Percentiles rank a stretch among this genome's conserved stretches.
Evolutionary conservation across 2,329 filamentous ascomycete genomes (phyloP).

Genomic region (Aureobasidium mangrovei): DNA sequence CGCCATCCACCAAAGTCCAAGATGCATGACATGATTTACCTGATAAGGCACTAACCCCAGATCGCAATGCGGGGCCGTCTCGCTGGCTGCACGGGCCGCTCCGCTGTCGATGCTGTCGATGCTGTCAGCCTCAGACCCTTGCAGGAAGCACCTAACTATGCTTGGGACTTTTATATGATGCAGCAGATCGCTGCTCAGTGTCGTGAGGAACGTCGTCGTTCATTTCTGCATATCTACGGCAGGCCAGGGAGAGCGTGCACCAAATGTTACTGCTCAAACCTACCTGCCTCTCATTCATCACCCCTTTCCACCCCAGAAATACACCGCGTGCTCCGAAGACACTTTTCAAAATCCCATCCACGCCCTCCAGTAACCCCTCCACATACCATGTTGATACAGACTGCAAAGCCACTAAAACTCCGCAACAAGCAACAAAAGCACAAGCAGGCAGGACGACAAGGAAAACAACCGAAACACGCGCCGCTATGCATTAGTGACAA

Average conservation of each 20-base stretch:
- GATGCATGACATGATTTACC: slow-evolving; percentile 1
- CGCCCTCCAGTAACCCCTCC: background rate
- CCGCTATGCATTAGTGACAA: slow-evolving; percentile 15
- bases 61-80: no score
- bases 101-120: no score
- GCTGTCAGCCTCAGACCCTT: no score
- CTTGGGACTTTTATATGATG: background rate
- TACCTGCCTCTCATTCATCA: background rate
- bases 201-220: slow-evolving; percentile 3
- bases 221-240: slow-evolving; percentile 2
- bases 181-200: background rate
- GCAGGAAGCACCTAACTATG: no score
- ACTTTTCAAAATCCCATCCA: slow-evolving; percentile 7
- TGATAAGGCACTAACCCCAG: background rate
- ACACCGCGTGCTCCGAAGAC: slow-evolving; percentile 3
- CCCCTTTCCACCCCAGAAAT: background rate
- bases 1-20: background rate
- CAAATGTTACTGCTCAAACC: background rate
- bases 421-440: slow-evolving; percentile 14
- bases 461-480: slow-evolving; percentile 12
- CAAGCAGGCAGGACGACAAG: background rate
- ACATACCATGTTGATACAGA: slow-evolving; percentile 8
- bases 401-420: slow-evolving; percentile 12
- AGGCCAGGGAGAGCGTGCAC: background rate
- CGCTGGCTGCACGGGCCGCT: no score